A percentile compares a stretch with the other conserved stretches of the same genome.
Evolutionary conservation across 208 protist species (phyloP).

Genomic region (Zelonia costaricensis): DNA sequence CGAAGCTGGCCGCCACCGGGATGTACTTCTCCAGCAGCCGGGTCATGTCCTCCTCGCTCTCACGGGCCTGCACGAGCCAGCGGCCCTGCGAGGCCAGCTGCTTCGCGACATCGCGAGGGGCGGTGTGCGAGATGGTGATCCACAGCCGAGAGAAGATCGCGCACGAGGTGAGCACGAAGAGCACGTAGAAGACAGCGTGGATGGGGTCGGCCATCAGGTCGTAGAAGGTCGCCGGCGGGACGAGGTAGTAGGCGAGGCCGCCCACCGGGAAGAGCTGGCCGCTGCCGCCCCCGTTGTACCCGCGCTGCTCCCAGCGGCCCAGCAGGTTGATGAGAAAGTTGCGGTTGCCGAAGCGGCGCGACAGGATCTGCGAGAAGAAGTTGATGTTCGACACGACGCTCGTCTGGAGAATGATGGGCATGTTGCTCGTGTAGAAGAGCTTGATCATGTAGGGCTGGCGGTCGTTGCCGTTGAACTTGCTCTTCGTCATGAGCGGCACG

Average conservation of each 20-base stretch:
- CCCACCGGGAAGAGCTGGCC: slow-evolving; percentile 93
- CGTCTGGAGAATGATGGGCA: slow-evolving; percentile 99
- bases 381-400: slow-evolving; percentile 99
- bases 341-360: slow-evolving; percentile 94
- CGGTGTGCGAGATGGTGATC: slow-evolving; percentile 98
- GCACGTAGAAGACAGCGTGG: slow-evolving; percentile 98
- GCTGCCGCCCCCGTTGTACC: slow-evolving; percentile 57
- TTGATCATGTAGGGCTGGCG: slow-evolving; percentile 99
- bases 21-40: slow-evolving; percentile 96
- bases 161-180: slow-evolving; percentile 98
- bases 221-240: slow-evolving; percentile 94
- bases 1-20: slow-evolving; percentile 99
- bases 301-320: slow-evolving; percentile 95
- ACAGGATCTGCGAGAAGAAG: slow-evolving; percentile 99
- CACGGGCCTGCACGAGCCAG: slow-evolving; percentile 89
- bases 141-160: slow-evolving; percentile 99
- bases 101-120: slow-evolving; percentile 97
- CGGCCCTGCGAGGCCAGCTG: slow-evolving; percentile 97
- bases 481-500: slow-evolving; percentile 95
- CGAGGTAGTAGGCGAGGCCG: slow-evolving; percentile 99
- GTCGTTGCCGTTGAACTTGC: slow-evolving; percentile 70
- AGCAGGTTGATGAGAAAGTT: slow-evolving; percentile 99
- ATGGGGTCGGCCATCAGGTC: slow-evolving; percentile 98
- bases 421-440: slow-evolving; percentile 99
- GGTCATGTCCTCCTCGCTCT: slow-evolving; percentile 90